Base-by-base conservation (phyloP, 495 filamentous ascomycete species). In the Penicillium malachiteum region DNA sequence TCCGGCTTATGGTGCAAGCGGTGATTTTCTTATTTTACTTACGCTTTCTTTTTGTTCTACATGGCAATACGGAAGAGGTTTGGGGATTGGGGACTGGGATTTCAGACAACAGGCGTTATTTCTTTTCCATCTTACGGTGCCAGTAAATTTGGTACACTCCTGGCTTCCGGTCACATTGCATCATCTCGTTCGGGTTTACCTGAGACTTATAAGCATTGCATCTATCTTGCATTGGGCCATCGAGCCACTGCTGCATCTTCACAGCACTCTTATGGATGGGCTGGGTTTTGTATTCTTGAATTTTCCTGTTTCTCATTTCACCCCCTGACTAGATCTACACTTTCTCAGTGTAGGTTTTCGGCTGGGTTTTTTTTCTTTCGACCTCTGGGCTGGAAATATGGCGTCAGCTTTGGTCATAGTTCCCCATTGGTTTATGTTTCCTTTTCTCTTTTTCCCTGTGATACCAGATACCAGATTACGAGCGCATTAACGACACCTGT, bases 391-490 rank as follows among this genome's bases (percentile, higher is more conserved):
- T n/a, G 56, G 53, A 18, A 38, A 63, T 53, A 63, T 68, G 72
- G 70, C 68, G 66, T 10, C 34, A 37, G 34, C 8, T 37, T 37
- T 10, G 34, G 34, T 68, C 69, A 64, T 55, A 66, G 46, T 8
- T 17, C 39, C 58, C 64, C 52, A 18, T 45, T 46, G 40, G 41
- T 43, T 54, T 43, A 57, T n/a, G 52, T 55, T 55, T 44, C 30
- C 45, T 55, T 61, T 35, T 54, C 16, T 14, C 56, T 53, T 16
- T 48, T 35, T 49, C 50, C 59, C 57, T 58, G 62, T 63, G 69
- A 74, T 72, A 74, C 70, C 71, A 74, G 69, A 74, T 72, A 74
- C 70, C 71, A 74, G 64, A 63, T 67, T 71, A 73, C 56, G 64
- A 69, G 66, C 70, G 48, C 42, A 26, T 40, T 50, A 61, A 68